Evolutionary conservation across 2,329 filamentous ascomycete species (phyloP).

Genomic region (Exophiala lecanii-corni): DNA sequence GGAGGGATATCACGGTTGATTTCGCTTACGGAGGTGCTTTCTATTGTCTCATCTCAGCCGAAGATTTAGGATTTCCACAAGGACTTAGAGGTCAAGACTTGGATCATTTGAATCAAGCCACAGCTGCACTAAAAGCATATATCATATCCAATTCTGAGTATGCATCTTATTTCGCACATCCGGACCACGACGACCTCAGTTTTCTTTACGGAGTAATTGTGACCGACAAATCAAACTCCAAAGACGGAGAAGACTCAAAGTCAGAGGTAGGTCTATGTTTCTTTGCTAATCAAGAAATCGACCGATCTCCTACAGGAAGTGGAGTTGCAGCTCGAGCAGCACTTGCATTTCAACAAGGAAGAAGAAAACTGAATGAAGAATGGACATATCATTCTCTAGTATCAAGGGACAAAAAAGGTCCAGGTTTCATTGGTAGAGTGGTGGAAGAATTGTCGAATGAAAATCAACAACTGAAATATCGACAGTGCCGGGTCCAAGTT

Average conservation of each 20-base stretch:
- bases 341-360: constrained; percentile 32
- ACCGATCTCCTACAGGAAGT: constrained; percentile 40
- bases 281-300: constrained; percentile 45
- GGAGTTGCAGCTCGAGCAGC: constrained; percentile 37
- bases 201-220: constrained; percentile 43
- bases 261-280: constrained; percentile 43
- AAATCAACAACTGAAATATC: background rate
- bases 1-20: constrained; percentile 8
- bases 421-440: constrained; percentile 28
- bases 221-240: constrained; percentile 25
- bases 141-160: constrained; percentile 24
- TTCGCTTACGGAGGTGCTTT: constrained; percentile 45
- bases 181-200: constrained; percentile 31
- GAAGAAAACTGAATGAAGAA: constrained; percentile 22
- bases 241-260: constrained; percentile 18
- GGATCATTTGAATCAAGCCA: constrained; percentile 30
- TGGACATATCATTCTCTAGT: constrained; percentile 37
- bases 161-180: constrained; percentile 29
- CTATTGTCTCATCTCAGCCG: constrained; percentile 36
- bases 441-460: constrained; percentile 12
- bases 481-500: constrained; percentile 28
- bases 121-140: constrained; percentile 32
- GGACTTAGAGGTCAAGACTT: constrained; percentile 28
- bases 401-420: constrained; percentile 28
- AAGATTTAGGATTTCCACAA: constrained; percentile 37